Base-by-base conservation (phyloP, 2,329 filamentous ascomycete species). In the Colletotrichum cordylinicola region DNA sequence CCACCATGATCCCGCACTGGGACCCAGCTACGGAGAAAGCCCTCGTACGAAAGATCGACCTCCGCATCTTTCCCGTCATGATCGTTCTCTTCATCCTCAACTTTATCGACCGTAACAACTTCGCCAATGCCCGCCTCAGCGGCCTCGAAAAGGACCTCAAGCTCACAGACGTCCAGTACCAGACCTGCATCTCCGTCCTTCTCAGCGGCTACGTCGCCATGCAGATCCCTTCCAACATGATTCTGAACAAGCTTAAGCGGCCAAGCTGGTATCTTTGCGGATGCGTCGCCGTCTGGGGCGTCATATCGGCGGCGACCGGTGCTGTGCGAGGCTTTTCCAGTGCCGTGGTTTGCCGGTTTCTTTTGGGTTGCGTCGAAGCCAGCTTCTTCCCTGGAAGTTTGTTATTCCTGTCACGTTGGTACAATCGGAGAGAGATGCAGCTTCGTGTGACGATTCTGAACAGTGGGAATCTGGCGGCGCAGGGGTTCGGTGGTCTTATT, bases 51-150 rank as follows among this genome's bases (percentile, higher is more conserved):
- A 84, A 84, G 77, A 83, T 84, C 48, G 83, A 84, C 62, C 61
- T 80, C 10, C 75, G 81, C 21, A 80, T 84, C 58, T 69, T 83
- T 33, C 82, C 82, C 13, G 78, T 82, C 64, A 78, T 81, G 77
- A 78, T 86, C 83, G 18, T 88, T 82, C 86, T 83, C 79, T 67
- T 84, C 81, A 31, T 83, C 78, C 62, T 82, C 82, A 74, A 85
- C 10, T 80, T 78, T 56, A 76, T 80, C 33, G 79, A 80, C 65
- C 77, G 79, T 16, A 72, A 77, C 39, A 79, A 79, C 67, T 77
- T 79, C 65, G 80, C 80, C 35, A 78, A 79, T 35, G 79, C 79
- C 6, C 70, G 76, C 13, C 76, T 77, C 10, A 76, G 72, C 4
- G 77, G 77, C 33, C 72, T 85, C 78, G 85, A 84, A 74, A 77